Percentiles rank a stretch among this genome's conserved stretches.
phyloP scores from a whole-genome alignment of 495 filamentous ascomycete genomes.

The Usnea hakonensis region DNA sequence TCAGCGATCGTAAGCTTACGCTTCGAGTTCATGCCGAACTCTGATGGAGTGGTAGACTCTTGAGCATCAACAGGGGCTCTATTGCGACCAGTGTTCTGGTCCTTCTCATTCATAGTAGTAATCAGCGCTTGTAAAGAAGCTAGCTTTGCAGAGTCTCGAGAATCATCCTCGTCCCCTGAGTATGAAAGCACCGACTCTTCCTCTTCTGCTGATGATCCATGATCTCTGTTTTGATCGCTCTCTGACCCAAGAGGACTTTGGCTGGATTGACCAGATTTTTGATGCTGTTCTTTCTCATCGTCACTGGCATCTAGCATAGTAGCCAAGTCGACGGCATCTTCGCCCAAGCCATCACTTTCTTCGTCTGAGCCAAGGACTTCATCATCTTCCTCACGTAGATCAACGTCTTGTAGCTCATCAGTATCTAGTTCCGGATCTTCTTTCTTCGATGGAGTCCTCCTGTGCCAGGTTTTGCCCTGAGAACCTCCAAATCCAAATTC shows the following conservation, averaged over 20 bases:
- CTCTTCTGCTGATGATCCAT: slow-evolving; percentile 38
- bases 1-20: slow-evolving; percentile 75
- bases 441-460: slow-evolving; percentile 27
- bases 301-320: slow-evolving; percentile 70
- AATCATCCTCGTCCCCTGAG: slow-evolving; percentile 54
- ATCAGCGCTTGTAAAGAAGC: slow-evolving; percentile 64
- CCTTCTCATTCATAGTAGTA: slow-evolving; percentile 48
- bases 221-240: slow-evolving; percentile 43
- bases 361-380: slow-evolving; percentile 45
- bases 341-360: slow-evolving; percentile 63
- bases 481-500: slow-evolving; percentile 67
- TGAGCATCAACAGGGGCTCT: slow-evolving; percentile 28
- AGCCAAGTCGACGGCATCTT: slow-evolving; percentile 78
- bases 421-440: slow-evolving; percentile 26
- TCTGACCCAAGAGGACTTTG: slow-evolving; percentile 34
- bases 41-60: slow-evolving; percentile 48
- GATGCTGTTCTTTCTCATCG: slow-evolving; percentile 27
- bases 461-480: slow-evolving; percentile 38
- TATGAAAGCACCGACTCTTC: slow-evolving; percentile 43
- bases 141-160: slow-evolving; percentile 50
- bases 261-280: slow-evolving; percentile 23
- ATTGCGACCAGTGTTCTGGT: slow-evolving; percentile 24
- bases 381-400: slow-evolving; percentile 50
- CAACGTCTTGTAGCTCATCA: slow-evolving; percentile 33
- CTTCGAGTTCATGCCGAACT: slow-evolving; percentile 50